Evolutionary conservation across 306 rosid genomes (phyloP).

Genomic region (Cucurbita moschata): DNA sequence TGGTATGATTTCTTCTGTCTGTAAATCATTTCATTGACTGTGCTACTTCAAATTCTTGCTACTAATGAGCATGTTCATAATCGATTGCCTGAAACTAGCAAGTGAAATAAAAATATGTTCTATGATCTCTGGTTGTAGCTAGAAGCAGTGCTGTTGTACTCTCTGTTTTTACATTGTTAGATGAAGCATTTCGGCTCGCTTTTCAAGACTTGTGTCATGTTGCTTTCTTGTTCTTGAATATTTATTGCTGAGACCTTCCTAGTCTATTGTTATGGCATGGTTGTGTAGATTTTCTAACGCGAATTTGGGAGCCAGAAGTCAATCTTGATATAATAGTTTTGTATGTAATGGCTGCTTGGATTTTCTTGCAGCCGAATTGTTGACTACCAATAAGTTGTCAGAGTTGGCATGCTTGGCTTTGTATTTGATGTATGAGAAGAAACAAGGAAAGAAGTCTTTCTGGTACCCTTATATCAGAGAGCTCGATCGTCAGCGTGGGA

Average conservation of each 20-base stretch:
- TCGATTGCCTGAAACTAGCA: not conserved
- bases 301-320: not conserved
- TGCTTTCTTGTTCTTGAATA: not conserved
- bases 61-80: not conserved
- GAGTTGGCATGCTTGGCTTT: slow-evolving; percentile 98
- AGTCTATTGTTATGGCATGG: not conserved
- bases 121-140: not conserved
- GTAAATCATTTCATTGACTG: not conserved
- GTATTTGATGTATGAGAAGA: slow-evolving; percentile 98
- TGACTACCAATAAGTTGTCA: slow-evolving; percentile 87
- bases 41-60: not conserved
- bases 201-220: not conserved
- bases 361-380: slow-evolving; percentile 66
- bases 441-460: slow-evolving; percentile 93
- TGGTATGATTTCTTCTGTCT: slow-evolving; percentile 31
- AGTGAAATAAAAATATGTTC: not conserved
- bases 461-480: slow-evolving; percentile 87
- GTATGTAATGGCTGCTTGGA: slow-evolving; percentile 6
- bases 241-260: not conserved
- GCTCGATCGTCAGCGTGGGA: slow-evolving; percentile 94
- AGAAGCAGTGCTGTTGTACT: not conserved
- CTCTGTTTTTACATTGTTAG: not conserved
- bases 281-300: not conserved
- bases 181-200: not conserved
- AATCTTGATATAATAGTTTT: not conserved